phyloP scores from a whole-genome alignment of 2,329 filamentous ascomycete genomes.

The Fusarium luffae region DNA sequence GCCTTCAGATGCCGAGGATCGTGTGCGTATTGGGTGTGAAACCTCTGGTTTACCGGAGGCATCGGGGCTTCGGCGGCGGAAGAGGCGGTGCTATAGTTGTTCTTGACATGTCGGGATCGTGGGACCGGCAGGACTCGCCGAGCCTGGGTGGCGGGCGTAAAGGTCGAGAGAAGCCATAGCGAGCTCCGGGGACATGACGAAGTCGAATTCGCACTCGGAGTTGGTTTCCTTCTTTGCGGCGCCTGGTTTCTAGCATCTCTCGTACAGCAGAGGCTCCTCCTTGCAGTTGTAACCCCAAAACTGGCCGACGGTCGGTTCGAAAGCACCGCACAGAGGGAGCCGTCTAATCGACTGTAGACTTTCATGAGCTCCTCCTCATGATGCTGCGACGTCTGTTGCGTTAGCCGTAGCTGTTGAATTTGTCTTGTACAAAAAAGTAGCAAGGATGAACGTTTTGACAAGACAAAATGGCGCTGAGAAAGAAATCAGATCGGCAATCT shows the following conservation, averaged over 20 bases:
- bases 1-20: constrained; percentile 61
- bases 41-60: constrained; percentile 21
- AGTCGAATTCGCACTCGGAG: constrained; percentile 3
- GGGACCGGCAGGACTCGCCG: constrained; percentile 28
- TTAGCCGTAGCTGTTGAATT: constrained; percentile 17
- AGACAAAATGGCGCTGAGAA: constrained; percentile 19
- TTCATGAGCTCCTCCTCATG: constrained; percentile 70
- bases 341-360: constrained; percentile 68
- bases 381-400: constrained; percentile 42
- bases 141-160: constrained; percentile 46
- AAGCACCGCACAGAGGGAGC: constrained; percentile 68
- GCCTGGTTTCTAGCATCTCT: constrained; percentile 32
- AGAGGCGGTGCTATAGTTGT: constrained; percentile 44
- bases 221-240: constrained; percentile 14
- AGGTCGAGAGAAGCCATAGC: constrained; percentile 57
- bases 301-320: constrained; percentile 56
- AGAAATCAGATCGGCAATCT: constrained; percentile 34
- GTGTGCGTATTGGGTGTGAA: constrained; percentile 21
- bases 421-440: neutral
- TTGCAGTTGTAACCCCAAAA: constrained; percentile 41
- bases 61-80: constrained; percentile 32
- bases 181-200: constrained; percentile 50
- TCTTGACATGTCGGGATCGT: constrained; percentile 37
- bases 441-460: neutral
- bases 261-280: constrained; percentile 43